phyloP scores from a whole-genome alignment of 2,329 filamentous ascomycete species.

The Colletotrichum sp. region DNA sequence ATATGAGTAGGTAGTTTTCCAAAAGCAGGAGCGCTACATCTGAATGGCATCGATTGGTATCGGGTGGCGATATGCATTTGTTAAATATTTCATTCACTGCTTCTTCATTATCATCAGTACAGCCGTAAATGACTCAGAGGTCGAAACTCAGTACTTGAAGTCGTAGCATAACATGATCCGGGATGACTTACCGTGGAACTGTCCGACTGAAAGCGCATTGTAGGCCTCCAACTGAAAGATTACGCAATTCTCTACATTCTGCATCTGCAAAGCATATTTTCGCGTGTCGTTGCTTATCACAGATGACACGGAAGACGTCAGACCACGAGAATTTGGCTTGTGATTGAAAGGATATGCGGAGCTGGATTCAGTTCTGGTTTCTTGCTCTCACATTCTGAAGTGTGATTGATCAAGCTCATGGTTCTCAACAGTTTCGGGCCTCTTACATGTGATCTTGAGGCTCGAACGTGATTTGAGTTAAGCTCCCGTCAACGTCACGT shows the following conservation, averaged over 20 bases:
- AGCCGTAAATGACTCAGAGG: not conserved
- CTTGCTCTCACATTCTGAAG: not conserved
- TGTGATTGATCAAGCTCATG: not conserved
- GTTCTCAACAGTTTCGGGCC: not conserved
- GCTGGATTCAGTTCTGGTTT: not conserved
- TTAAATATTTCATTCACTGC: not conserved
- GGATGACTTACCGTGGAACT: not conserved
- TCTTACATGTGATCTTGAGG: not conserved
- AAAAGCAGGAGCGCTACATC: not conserved
- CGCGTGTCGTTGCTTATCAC: not conserved
- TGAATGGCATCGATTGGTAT: accelerated
- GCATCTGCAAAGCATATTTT: not conserved
- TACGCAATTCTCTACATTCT: not conserved
- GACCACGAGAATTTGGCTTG: not conserved
- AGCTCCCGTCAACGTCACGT: not conserved
- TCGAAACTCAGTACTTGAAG: not conserved
- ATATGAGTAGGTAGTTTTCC: not conserved
- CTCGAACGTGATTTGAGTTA: not conserved
- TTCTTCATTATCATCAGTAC: not conserved
- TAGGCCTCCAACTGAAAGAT: not conserved
- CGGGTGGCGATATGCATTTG: not conserved
- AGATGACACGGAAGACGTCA: not conserved
- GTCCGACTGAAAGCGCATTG: not conserved
- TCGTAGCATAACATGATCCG: not conserved
- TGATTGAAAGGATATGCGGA: not conserved